These are phyloP conservation scores for Erucastrum elatum DNA, from an alignment of 345 rosid species.

Conservation along the genomic window DNA sequence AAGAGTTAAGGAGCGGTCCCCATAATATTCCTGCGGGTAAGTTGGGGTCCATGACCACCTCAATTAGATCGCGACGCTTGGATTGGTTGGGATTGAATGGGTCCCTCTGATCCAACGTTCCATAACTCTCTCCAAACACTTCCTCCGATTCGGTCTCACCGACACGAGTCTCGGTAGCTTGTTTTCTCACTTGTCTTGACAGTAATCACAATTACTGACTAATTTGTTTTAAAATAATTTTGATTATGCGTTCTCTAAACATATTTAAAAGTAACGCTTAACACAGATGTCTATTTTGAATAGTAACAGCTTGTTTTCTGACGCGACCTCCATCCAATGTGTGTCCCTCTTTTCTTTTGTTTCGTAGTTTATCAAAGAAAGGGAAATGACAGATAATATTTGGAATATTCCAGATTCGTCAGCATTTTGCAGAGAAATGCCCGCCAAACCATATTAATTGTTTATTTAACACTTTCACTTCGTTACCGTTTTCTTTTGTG, in stretches of 20 bases:
- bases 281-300: neutral
- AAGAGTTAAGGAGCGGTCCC: constrained; percentile 38
- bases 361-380: constrained; percentile 16
- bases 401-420: constrained; percentile 35
- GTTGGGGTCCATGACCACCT: constrained; percentile 20
- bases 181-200: constrained; percentile 7
- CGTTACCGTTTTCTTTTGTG: neutral
- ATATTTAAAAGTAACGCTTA: neutral
- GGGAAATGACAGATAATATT: constrained; percentile 5
- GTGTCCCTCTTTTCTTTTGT: neutral
- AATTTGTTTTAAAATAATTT: neutral
- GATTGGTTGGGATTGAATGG: constrained; percentile 28
- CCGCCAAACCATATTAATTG: constrained; percentile 14
- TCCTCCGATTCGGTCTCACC: constrained; percentile 19
- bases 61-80: constrained; percentile 24
- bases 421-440: constrained; percentile 3
- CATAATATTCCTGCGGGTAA: constrained; percentile 37
- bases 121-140: neutral
- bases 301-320: neutral
- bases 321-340: neutral
- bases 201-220: neutral
- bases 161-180: constrained; percentile 31
- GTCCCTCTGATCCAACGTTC: constrained; percentile 22
- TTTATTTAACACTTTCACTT: neutral
- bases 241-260: neutral